These are phyloP conservation scores for Rosa rugosa DNA, from an alignment of 306 rosid genomes.

Conservation along the genomic window DNA sequence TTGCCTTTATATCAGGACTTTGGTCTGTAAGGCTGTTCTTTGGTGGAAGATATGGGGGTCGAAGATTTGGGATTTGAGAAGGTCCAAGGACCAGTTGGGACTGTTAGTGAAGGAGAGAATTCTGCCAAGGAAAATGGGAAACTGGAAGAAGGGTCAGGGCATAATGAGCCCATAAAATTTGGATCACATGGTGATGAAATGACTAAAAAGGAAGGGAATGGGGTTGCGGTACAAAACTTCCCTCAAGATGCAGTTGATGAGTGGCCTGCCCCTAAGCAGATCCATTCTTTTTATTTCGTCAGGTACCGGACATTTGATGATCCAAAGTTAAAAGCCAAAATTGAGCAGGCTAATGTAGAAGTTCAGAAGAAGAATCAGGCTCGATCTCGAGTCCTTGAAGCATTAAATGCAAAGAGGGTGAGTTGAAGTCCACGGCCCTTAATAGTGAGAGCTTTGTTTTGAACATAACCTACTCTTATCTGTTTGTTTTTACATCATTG, in stretches of 20 bases:
- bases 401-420: conserved; percentile 89
- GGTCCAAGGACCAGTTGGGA: conserved; percentile 69
- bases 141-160: conserved; percentile 44
- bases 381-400: conserved; percentile 68
- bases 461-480: background rate
- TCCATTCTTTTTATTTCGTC: conserved; percentile 64
- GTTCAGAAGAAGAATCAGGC: conserved; percentile 66
- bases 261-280: conserved; percentile 97
- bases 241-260: conserved; percentile 80
- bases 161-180: conserved; percentile 61
- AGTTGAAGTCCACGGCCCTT: conserved; percentile 31
- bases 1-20: conserved; percentile 39
- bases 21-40: conserved; percentile 39
- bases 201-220: conserved; percentile 48
- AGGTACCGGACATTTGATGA: conserved; percentile 71
- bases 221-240: conserved; percentile 40
- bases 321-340: conserved; percentile 64
- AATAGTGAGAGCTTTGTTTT: background rate
- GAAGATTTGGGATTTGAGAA: conserved; percentile 87
- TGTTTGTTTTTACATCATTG: background rate
- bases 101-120: conserved; percentile 44
- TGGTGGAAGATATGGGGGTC: conserved; percentile 58
- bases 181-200: conserved; percentile 89
- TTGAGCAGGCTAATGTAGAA: conserved; percentile 67
- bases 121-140: conserved; percentile 61